phyloP scores from a whole-genome alignment of 2,329 filamentous ascomycete genomes.

The Neoscytalidium dimidiatum region DNA sequence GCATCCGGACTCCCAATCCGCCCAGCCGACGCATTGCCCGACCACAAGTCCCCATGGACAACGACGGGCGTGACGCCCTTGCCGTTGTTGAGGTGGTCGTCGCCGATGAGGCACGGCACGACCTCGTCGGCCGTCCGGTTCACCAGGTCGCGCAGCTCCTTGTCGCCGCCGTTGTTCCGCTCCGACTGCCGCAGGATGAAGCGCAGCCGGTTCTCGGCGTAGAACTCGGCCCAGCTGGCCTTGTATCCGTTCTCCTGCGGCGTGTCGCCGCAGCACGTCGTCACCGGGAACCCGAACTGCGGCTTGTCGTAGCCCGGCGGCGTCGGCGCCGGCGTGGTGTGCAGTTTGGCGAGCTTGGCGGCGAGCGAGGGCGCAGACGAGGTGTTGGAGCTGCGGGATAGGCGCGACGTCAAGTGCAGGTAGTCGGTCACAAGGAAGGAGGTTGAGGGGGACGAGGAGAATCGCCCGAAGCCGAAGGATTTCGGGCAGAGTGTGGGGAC shows the following conservation, averaged over 20 bases:
- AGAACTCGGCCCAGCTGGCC: conserved; percentile 81
- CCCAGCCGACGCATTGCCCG: conserved; percentile 74
- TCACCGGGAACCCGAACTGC: conserved; percentile 79
- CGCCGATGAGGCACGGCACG: conserved; percentile 74
- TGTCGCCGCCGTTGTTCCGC: conserved; percentile 63
- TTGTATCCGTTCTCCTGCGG: conserved; percentile 76
- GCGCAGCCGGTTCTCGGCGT: conserved; percentile 72
- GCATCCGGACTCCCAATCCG: conserved; percentile 56
- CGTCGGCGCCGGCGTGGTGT: conserved; percentile 71
- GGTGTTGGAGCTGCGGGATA: conserved; percentile 44
- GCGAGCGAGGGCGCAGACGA: conserved; percentile 60
- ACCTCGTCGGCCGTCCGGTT: conserved; percentile 65
- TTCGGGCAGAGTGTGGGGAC: conserved; percentile 76
- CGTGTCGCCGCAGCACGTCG: conserved; percentile 86
- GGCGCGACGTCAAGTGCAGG: conserved; percentile 56
- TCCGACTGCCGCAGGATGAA: conserved; percentile 62
- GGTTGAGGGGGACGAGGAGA: conserved; percentile 50
- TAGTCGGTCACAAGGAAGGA: conserved; percentile 74
- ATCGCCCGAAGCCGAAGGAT: conserved; percentile 70
- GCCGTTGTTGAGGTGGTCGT: conserved; percentile 62
- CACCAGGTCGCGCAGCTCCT: conserved; percentile 63
- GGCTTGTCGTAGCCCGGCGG: conserved; percentile 60
- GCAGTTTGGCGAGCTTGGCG: conserved; percentile 74
- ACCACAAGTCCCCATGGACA: conserved; percentile 93
- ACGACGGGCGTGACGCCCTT: conserved; percentile 72